Base-by-base conservation (phyloP, 1,284 basidiomycete genomes). In the Neotropicomus parvogracilis region DNA sequence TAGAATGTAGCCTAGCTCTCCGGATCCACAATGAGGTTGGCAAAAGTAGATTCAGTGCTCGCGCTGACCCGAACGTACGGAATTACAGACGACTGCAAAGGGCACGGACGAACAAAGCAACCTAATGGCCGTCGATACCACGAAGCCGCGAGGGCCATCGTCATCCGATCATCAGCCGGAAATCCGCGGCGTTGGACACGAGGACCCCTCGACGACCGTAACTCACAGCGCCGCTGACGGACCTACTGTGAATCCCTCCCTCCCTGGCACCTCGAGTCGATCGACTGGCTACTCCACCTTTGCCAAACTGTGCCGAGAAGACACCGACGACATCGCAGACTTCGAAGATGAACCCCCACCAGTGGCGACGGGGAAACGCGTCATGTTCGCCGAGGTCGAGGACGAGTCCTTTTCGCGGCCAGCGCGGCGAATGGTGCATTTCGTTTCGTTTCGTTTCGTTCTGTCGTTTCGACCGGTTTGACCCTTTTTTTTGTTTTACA, bases 1-100 rank as follows among this genome's bases (percentile, higher is more conserved):
- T 79, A 6, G 75, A 78, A 57, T 64, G 58, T 4, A 66, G 63
- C 27, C 60, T 79, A 21, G 70, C 72, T 0, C 70, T 69, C 39
- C 58, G 68, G 31, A 63, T 78, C 46, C 66, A 67, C 40, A 66
- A 70, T 44, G 69, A 70, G 52, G 70, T 71, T 56, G 34, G 54
- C 40, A 28, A 49, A 52, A 43, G 7, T 46, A 19, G 40, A 38
- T 53, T 52, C 44, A 38, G 52, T 29, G 43, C 54, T 53, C 33
- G 43, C 19, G 19, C 50, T 53, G 48, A 59, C 49, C 44, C 48
- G 36, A 49, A 52, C 35, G 39, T 36, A 37, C 32, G 42, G 43
- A 37, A 44, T 45, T 21, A 19, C 33, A 63, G 60, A 44, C 52
- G 35, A 40, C 52, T 7, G 12, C 43, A 48, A 64, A 60, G 44